These are phyloP conservation scores for Phanerochaete sordida DNA, from an alignment of 768 basidiomycete species.

Conservation along the genomic window DNA sequence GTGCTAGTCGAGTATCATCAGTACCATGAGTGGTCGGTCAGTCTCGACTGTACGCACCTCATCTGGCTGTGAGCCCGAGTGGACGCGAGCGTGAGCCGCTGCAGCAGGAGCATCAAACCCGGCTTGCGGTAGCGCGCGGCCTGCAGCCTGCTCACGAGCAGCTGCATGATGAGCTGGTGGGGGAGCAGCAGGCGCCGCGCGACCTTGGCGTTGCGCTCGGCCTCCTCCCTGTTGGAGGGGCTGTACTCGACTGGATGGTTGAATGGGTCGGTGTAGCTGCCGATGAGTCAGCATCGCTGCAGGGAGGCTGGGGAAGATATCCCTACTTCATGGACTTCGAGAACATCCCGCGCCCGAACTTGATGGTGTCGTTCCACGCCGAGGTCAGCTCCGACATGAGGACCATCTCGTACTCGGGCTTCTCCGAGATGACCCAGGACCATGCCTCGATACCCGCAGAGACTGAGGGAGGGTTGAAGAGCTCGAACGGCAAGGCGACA, in stretches of 20 bases:
- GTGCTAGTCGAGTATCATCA: slow-evolving; percentile 48
- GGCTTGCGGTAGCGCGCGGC: slow-evolving; percentile 87
- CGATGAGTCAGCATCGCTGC: not conserved
- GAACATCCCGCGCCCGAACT: slow-evolving; percentile 78
- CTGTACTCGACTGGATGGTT: slow-evolving; percentile 81
- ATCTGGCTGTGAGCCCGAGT: slow-evolving; percentile 62
- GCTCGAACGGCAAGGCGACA: slow-evolving; percentile 84
- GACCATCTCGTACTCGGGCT: slow-evolving; percentile 76
- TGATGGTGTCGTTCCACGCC: slow-evolving; percentile 84
- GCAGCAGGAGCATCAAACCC: slow-evolving; percentile 80
- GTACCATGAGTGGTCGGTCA: not conserved
- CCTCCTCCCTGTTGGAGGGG: slow-evolving; percentile 82
- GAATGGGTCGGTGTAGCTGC: slow-evolving; percentile 87
- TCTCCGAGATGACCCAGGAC: slow-evolving; percentile 93
- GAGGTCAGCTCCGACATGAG: slow-evolving; percentile 83
- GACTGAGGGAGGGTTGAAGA: slow-evolving; percentile 83
- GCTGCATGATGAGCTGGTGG: slow-evolving; percentile 79
- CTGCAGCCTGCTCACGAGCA: slow-evolving; percentile 89
- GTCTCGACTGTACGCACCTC: slow-evolving; percentile 50
- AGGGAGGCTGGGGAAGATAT: slow-evolving; percentile 12
- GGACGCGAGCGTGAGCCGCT: slow-evolving; percentile 82
- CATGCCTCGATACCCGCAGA: slow-evolving; percentile 89
- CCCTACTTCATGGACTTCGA: slow-evolving; percentile 75
- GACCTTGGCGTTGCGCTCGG: slow-evolving; percentile 66
- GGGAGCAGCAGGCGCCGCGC: slow-evolving; percentile 79